Conservation (phyloP, 1,284 basidiomycete genomes). For the Ganoderma leucocontextum region DNA sequence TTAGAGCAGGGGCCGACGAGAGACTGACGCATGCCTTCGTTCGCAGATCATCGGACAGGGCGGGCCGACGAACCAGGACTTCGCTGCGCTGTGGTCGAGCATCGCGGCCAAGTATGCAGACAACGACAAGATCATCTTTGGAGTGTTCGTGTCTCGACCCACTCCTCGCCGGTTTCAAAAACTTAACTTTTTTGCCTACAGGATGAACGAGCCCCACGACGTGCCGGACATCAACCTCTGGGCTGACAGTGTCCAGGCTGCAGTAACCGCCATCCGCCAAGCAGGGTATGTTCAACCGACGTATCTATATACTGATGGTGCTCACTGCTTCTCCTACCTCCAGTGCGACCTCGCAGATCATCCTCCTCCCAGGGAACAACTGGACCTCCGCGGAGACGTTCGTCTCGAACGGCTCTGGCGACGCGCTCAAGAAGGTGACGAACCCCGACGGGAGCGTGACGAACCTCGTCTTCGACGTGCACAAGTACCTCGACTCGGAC, state of each 20-base stretch:
- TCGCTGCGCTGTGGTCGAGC: slow-evolving; percentile 61
- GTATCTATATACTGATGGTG: not conserved
- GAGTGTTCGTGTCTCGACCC: slow-evolving; percentile 45
- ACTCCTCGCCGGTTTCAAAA: not conserved
- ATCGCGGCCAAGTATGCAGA: slow-evolving; percentile 61
- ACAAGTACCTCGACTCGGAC: slow-evolving; percentile 71
- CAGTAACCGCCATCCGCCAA: slow-evolving; percentile 62
- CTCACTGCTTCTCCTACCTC: not conserved
- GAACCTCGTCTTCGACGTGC: slow-evolving; percentile 66
- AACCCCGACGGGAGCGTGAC: slow-evolving; percentile 60
- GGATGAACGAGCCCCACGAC: slow-evolving; percentile 67
- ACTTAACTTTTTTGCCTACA: slow-evolving; percentile 27
- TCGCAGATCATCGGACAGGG: slow-evolving; percentile 64
- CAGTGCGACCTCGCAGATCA: slow-evolving; percentile 58
- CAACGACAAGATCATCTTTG: slow-evolving; percentile 61
- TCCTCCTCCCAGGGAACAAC: slow-evolving; percentile 63
- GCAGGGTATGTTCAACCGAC: slow-evolving; percentile 45
- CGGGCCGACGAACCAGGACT: slow-evolving; percentile 62
- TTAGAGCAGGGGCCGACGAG: too few species aligned
- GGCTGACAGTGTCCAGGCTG: slow-evolving; percentile 58
- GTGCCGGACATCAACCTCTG: slow-evolving; percentile 52
- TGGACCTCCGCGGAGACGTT: slow-evolving; percentile 61
- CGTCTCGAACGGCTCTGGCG: slow-evolving; percentile 62
- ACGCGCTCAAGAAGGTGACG: slow-evolving; percentile 56
- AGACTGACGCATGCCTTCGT: not conserved